phyloP scores from a whole-genome alignment of 2,329 filamentous ascomycete species.

The Apiospora koreana region DNA sequence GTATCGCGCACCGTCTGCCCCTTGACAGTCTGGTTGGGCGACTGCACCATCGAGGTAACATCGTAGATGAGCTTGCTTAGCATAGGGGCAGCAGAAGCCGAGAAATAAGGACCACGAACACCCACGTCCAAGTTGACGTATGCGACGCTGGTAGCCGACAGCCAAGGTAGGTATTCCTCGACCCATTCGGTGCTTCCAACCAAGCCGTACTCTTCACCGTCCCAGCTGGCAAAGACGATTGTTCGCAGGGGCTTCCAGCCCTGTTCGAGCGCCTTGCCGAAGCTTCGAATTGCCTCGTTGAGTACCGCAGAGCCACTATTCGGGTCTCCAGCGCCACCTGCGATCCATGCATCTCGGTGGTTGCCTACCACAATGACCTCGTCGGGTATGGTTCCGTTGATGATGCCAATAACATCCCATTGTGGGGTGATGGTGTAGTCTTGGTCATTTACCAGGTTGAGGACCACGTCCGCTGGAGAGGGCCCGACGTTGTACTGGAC shows the following conservation, averaged over 20 bases:
- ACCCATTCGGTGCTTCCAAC: conserved; percentile 92
- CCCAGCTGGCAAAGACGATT: conserved; percentile 85
- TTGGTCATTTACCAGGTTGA: conserved; percentile 78
- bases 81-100: conserved; percentile 69
- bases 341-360: conserved; percentile 86
- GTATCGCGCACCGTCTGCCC: conserved; percentile 70
- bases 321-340: conserved; percentile 79
- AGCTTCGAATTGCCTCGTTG: conserved; percentile 75
- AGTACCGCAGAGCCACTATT: conserved; percentile 80
- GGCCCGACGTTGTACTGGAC: conserved; percentile 86
- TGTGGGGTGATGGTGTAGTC: conserved; percentile 79
- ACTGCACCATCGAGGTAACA: conserved; percentile 62
- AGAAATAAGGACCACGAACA: conserved; percentile 64
- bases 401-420: conserved; percentile 90
- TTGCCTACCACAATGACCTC: conserved; percentile 92
- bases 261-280: conserved; percentile 66
- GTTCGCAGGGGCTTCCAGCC: conserved; percentile 88
- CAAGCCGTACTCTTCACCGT: conserved; percentile 83
- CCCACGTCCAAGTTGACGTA: conserved; percentile 88
- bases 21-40: conserved; percentile 72
- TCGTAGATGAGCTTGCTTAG: conserved; percentile 73
- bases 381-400: conserved; percentile 83
- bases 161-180: conserved; percentile 84
- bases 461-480: conserved; percentile 67
- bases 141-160: conserved; percentile 70